phyloP scores from a whole-genome alignment of 2,329 filamentous ascomycete species.

The Penicillium janthinellum region DNA sequence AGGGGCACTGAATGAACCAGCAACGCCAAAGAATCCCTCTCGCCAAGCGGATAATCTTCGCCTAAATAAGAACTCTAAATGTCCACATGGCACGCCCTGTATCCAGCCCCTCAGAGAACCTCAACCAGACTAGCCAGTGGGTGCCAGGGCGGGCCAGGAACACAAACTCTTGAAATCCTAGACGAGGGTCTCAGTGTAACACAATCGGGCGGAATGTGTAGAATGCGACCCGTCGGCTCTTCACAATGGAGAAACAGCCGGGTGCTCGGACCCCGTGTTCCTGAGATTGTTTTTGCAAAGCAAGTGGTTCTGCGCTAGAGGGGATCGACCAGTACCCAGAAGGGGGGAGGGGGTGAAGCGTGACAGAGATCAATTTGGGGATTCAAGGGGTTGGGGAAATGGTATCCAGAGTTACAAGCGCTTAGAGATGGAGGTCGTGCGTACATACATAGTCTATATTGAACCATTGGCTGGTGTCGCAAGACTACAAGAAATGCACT shows the following conservation, averaged over 20 bases:
- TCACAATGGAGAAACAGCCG: constrained; percentile 13
- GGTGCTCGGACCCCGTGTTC: constrained; percentile 12
- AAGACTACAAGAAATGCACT: no score
- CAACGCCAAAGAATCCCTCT: not conserved
- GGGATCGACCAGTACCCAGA: not conserved
- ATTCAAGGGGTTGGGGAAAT: not conserved
- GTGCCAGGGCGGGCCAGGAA: no score
- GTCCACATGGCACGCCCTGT: not conserved
- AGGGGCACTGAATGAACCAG: not conserved
- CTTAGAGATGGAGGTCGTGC: no score
- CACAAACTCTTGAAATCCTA: no score
- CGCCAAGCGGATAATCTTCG: not conserved
- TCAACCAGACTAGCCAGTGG: no score
- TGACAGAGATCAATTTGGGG: no score
- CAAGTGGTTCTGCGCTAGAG: not conserved
- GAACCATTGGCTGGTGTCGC: no score
- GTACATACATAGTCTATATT: no score
- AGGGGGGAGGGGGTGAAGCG: not conserved
- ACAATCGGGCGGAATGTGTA: constrained; percentile 4
- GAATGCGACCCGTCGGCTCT: constrained; percentile 10
- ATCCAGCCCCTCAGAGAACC: no score
- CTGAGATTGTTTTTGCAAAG: not conserved
- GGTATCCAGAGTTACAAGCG: not conserved
- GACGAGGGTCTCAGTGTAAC: no score
- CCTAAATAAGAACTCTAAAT: not conserved